phyloP scores from a whole-genome alignment of 371 early-diverging fungal genomes.

The Rhizopus arrhizus region DNA sequence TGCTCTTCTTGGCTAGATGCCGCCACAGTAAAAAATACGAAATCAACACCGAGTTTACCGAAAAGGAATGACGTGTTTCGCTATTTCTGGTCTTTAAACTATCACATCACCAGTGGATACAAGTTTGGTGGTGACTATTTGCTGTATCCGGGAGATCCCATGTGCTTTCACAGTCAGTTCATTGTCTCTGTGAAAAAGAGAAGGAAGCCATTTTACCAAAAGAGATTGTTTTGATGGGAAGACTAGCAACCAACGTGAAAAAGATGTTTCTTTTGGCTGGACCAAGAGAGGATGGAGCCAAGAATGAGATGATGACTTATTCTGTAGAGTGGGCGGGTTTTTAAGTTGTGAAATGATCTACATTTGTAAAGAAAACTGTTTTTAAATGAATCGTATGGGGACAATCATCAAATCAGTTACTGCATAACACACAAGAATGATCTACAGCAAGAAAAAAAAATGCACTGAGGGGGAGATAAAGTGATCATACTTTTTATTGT shows the following conservation, averaged over 20 bases:
- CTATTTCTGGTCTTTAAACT: conserved; percentile 55
- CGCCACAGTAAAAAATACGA: conserved; percentile 3
- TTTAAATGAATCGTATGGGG: too few relatives aligned
- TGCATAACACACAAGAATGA: too few relatives aligned
- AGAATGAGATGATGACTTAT: conserved; percentile 22
- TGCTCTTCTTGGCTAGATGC: not conserved
- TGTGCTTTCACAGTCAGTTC: conserved; percentile 58
- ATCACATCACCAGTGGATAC: conserved; percentile 56
- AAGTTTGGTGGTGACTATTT: conserved; percentile 72
- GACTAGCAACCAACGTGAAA: conserved; percentile 58
- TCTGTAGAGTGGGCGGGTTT: conserved; percentile 56
- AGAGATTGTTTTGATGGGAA: conserved; percentile 52
- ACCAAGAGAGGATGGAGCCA: conserved; percentile 7
- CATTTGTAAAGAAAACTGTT: too few relatives aligned
- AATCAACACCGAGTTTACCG: conserved; percentile 29
- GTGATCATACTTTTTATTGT: too few relatives aligned
- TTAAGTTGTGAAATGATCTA: conserved; percentile 3
- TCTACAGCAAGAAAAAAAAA: too few relatives aligned
- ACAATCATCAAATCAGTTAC: too few relatives aligned
- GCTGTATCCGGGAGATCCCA: conserved; percentile 60
- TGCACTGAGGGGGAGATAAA: too few relatives aligned
- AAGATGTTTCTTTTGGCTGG: conserved; percentile 52
- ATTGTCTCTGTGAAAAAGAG: conserved; percentile 33
- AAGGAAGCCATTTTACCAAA: conserved; percentile 22
- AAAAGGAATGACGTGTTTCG: conserved; percentile 36